These are phyloP conservation scores for Pseudonitzschia multistriata DNA, from an alignment of 108 stramenopile species.

Conservation along the genomic window DNA sequence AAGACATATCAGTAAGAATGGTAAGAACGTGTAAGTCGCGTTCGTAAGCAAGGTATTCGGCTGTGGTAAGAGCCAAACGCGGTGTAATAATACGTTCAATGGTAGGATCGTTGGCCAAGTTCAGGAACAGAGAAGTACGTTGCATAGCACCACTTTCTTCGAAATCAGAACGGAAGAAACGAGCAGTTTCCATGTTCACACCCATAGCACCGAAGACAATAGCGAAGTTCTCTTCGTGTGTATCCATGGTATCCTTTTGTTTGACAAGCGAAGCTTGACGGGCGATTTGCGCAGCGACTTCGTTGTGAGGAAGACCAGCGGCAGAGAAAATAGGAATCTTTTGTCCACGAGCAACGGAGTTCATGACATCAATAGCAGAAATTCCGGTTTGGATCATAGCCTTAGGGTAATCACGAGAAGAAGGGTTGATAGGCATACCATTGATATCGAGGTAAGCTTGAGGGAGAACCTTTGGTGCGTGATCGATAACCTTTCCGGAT, in stretches of 20 bases:
- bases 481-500: constrained; percentile 98
- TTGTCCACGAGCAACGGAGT: constrained; percentile 99
- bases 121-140: constrained; percentile 97
- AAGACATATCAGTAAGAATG: constrained; percentile 99
- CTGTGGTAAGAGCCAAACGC: constrained; percentile 97
- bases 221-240: constrained; percentile 99
- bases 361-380: constrained; percentile 99
- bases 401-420: constrained; percentile 98
- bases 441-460: constrained; percentile 99
- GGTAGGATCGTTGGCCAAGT: constrained; percentile 99
- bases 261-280: constrained; percentile 98
- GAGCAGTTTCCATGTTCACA: constrained; percentile 99
- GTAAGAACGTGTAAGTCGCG: constrained; percentile 98
- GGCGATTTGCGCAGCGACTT: constrained; percentile 99
- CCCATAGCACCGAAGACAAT: constrained; percentile 99
- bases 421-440: constrained; percentile 99
- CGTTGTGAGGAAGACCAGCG: constrained; percentile 99
- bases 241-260: constrained; percentile 94
- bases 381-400: constrained; percentile 99
- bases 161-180: constrained; percentile 99
- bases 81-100: constrained; percentile 99
- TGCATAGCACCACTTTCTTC: constrained; percentile 99
- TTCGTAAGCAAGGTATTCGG: constrained; percentile 99
- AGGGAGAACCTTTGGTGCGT: constrained; percentile 97
- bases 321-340: constrained; percentile 99